Base-by-base conservation (phyloP, 768 basidiomycete genomes). In the Lactifluus echinatus region DNA sequence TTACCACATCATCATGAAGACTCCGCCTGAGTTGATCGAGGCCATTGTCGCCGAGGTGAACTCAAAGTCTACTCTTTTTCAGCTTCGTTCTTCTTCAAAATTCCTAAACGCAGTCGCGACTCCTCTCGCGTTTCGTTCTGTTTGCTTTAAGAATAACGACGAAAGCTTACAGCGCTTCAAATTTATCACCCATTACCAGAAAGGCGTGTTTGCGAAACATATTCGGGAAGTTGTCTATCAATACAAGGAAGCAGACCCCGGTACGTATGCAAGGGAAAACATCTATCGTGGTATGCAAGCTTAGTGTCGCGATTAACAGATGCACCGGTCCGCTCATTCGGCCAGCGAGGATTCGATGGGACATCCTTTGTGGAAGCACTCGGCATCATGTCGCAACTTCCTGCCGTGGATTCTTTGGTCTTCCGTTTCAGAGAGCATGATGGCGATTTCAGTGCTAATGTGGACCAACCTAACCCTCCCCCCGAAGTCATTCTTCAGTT, bases 401-500 rank as follows among this genome's bases (percentile, higher is more conserved):
- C 43, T 24, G 14, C 42, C 4, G n/a, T 57, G 50, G 31, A 51
- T 24, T 36, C 24, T 36, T 45, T 57, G 50, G 43, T 51, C 34
- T 34, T 57, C 2, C 37, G 10, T 11, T 37, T 57, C 6, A 51
- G 56, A 43, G 8, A 14, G 19, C 2, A 45, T 15, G 47, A 56
- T 51, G 49, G 49, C n/a, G 49, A 49, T 21, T 56, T 43, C 39
- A 19, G 12, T 12, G 4, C 10, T n/a, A 15, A n/a, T 21, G 8
- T 10, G 10, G 26, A 2, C 24, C 10, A 26, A 15, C 4, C 8
- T 12, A 3, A 33, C 7, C 34, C 28, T 10, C 56, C 50, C 6
- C n/a, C 49, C 43, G 42, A 51, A 12, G 6, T 51, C 28, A 17
- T 57, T 21, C 56, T 57, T 46, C 56, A 57, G 34, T 50, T 57